Percentiles rank a stretch among this genome's conserved stretches.
phyloP scores from a whole-genome alignment of 371 early-diverging fungal genomes.

The Actinomortierella wolfii region DNA sequence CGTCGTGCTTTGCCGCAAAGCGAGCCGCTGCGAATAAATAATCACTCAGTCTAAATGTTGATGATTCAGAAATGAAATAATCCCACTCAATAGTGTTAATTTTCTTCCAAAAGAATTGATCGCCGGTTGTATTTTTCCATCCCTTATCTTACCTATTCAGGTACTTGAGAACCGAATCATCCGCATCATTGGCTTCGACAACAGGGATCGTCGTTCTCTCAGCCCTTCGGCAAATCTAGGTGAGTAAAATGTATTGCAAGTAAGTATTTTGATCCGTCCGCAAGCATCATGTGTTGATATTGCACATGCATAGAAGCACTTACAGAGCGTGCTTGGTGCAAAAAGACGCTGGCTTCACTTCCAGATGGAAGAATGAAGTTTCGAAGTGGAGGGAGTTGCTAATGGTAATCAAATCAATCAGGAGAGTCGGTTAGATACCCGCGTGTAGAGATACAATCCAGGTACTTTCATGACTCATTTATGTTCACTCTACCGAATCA shows the following conservation, averaged over 20 bases:
- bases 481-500: conserved; percentile 46
- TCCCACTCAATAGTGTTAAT: conserved; percentile 3
- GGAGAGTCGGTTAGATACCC: background rate
- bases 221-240: conserved; percentile 80
- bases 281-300: conserved; percentile 57
- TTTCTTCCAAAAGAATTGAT: too few species aligned
- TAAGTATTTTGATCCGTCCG: too few species aligned
- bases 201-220: conserved; percentile 85
- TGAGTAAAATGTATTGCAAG: too few species aligned
- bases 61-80: conserved; percentile 17
- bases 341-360: conserved; percentile 54
- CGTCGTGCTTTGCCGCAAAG: conserved; percentile 72
- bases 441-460: background rate
- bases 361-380: conserved; percentile 88
- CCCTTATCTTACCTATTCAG: conserved; percentile 65
- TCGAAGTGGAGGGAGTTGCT: conserved; percentile 72
- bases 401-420: background rate
- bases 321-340: conserved; percentile 59
- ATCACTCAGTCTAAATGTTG: conserved; percentile 78
- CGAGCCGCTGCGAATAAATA: conserved; percentile 89
- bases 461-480: background rate
- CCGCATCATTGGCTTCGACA: conserved; percentile 63
- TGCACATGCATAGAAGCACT: conserved; percentile 5
- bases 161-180: conserved; percentile 67
- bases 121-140: too few species aligned